A percentile compares a stretch with the other conserved stretches of the same genome.
Evolutionary conservation across 129 eudicot genomes (phyloP).

Genomic region (Flaveria sonorensis): DNA sequence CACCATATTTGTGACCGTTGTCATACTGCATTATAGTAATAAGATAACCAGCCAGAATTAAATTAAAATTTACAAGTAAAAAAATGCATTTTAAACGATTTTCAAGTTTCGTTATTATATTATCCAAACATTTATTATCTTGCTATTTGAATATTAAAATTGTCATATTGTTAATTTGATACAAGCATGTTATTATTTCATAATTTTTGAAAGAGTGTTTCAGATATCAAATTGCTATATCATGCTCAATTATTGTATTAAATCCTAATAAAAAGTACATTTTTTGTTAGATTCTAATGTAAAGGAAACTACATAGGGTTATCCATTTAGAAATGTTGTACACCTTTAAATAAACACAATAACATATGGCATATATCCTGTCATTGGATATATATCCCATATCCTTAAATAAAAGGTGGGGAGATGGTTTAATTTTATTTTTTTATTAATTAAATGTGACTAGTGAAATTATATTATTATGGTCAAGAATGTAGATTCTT

Average conservation of each 20-base stretch:
- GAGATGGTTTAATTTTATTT: background rate
- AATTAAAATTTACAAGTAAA: no score
- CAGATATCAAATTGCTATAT: background rate
- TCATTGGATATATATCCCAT: conserved; percentile 11
- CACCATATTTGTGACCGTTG: no score
- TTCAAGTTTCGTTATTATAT: no score
- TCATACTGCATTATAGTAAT: no score
- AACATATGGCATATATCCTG: conserved; percentile 23
- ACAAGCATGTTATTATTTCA: no score
- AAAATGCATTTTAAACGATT: no score
- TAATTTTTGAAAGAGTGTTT: background rate
- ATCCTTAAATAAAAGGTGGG: conserved; percentile 28
- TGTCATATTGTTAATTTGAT: no score
- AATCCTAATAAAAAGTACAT: background rate
- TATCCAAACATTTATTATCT: no score
- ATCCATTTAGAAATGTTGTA: conserved; percentile 25
- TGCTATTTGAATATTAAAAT: no score
- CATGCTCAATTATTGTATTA: background rate
- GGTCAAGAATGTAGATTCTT: conserved; percentile 33
- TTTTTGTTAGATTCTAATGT: background rate
- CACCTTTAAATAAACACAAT: conserved; percentile 27
- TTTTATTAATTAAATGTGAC: background rate
- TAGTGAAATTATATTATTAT: conserved; percentile 12
- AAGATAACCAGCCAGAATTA: no score
- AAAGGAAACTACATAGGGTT: conserved; percentile 14